Conservation (phyloP, 257 asterid genomes). For the Linderniella brevidens region DNA sequence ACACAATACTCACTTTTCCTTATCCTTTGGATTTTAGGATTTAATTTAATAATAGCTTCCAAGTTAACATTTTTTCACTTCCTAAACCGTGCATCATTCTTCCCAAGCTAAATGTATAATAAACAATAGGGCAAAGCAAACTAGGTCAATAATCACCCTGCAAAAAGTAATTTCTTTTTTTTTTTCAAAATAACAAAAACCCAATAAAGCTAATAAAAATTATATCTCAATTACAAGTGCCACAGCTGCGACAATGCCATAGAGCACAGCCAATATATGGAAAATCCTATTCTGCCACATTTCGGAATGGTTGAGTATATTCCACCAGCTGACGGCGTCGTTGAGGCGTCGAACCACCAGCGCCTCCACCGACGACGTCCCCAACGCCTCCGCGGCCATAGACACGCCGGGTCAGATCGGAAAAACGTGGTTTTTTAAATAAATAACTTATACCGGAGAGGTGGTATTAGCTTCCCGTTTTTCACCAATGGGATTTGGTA, state of each 20-base stretch:
- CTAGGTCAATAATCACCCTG: not conserved
- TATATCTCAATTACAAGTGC: conserved; percentile 44
- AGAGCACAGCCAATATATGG: conserved; percentile 49
- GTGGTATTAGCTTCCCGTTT: not conserved
- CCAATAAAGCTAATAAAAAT: not conserved
- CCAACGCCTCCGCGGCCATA: conserved; percentile 26
- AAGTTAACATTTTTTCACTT: not conserved
- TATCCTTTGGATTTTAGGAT: too few species aligned
- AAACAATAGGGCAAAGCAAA: conserved; percentile 5
- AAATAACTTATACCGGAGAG: not conserved
- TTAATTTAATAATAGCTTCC: not conserved
- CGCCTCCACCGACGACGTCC: conserved; percentile 20
- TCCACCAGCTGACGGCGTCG: conserved; percentile 76
- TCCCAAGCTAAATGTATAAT: not conserved
- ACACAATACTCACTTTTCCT: not conserved
- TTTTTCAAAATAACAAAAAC: not conserved
- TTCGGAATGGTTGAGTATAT: conserved; percentile 36
- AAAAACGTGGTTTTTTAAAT: not conserved
- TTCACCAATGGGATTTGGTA: too few species aligned
- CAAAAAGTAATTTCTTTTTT: not conserved
- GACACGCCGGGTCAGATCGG: conserved; percentile 14
- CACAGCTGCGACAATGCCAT: conserved; percentile 56
- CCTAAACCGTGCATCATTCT: too few species aligned
- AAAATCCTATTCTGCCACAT: conserved; percentile 81
- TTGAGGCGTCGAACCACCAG: conserved; percentile 47